phyloP scores from a whole-genome alignment of 148 eudicot species.

The Rhododendron griersonianum region DNA sequence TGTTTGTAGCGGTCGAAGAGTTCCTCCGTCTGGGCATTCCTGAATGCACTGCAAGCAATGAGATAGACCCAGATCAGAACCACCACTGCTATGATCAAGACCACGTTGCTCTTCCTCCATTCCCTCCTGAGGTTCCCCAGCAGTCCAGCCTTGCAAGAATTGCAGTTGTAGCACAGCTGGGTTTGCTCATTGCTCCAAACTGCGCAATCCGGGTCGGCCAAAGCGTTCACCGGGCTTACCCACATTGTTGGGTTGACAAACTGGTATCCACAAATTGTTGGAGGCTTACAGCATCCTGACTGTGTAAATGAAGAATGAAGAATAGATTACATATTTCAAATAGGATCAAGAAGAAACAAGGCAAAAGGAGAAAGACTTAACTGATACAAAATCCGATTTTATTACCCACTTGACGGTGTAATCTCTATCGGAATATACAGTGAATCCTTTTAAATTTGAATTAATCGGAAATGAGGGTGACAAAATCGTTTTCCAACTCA shows the following conservation, averaged over 20 bases:
- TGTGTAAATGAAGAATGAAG: conserved; percentile 8
- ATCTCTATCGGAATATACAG: background rate
- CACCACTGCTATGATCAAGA: conserved; percentile 65
- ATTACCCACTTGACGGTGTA: background rate
- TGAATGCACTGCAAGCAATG: conserved; percentile 82
- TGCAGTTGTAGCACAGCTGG: conserved; percentile 84
- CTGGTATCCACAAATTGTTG: conserved; percentile 72
- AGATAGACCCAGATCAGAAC: conserved; percentile 82
- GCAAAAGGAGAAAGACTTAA: background rate
- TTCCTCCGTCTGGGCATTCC: conserved; percentile 85
- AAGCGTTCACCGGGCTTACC: conserved; percentile 55
- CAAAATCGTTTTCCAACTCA: no score
- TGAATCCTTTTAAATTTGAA: background rate
- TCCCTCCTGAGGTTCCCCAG: conserved; percentile 78
- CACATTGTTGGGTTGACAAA: conserved; percentile 78
- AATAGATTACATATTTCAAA: background rate
- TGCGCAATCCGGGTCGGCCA: conserved; percentile 58
- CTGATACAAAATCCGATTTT: no score
- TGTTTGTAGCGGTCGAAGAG: conserved; percentile 71
- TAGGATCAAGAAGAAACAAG: background rate
- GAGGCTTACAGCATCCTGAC: conserved; percentile 98
- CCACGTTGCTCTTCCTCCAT: conserved; percentile 80
- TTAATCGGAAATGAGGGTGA: background rate
- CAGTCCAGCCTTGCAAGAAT: conserved; percentile 86
- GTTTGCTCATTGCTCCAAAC: conserved; percentile 77